Evolutionary conservation across 257 asterid genomes (phyloP), one percentile per base, ranked within the genome.

Genomic region (Sherardia arvensis): DNA sequence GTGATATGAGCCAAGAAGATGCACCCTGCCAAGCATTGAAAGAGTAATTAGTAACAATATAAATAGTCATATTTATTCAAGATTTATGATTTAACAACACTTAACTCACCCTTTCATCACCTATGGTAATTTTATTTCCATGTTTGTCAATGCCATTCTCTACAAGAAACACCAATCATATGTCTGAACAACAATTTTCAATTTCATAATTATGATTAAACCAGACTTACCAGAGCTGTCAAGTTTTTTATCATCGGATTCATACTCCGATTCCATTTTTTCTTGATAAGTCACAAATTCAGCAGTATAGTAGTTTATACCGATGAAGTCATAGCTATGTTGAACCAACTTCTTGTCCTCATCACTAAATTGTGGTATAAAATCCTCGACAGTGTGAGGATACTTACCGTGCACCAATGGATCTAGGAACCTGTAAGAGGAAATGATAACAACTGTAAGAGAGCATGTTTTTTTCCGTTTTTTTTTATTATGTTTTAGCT

Each of bases 1-100:
- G 36, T 11, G n/a, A 15, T 20, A 49, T 29, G 25, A 66, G 21
- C 70, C 70, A 66, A 1, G 3, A 36, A 15, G 63, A 8, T 54
- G 28, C 62, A 33, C 34, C 63, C 70, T 66, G 64, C 56, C 30
- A 26, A 53, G 28, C 22, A 53, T 38, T 38, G 47, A 38, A 15
- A 38, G 47, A 38, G 11, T 0, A 11, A 36, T 36, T 36, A 36
- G 17, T 36, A 10, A 4, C 9, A 4, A 32, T 1, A 33, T 33
- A 33, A 8, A 8, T 33, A 33, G 1, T 33, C 40, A 33, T 9
- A 33, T 33, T 33, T 11, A 33, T 33, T 33, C 38, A 33, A 33
- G 1, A 33, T 33, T 33, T 33, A 33, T 11, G 9, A 33, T 33
- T 8, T 11, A 33, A 11, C 9, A 33, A 33, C n/a, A 30, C 3